A percentile compares a stretch with the other conserved stretches of the same genome.
phyloP scores from a whole-genome alignment of 805 yeast species.

The Spathaspora hagerdaliae region DNA sequence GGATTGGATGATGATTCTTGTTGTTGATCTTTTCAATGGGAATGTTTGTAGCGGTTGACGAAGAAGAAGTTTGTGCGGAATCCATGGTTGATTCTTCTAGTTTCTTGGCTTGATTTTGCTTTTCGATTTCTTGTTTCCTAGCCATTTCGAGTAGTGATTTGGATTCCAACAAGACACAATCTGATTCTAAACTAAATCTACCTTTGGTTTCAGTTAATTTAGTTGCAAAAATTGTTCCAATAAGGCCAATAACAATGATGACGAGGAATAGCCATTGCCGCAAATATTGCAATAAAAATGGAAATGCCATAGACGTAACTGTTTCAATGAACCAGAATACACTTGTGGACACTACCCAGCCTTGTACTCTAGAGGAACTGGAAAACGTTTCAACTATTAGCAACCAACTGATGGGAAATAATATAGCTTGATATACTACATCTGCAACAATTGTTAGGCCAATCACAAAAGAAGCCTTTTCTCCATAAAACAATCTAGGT shows the following conservation, averaged over 20 bases:
- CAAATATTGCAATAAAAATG: conserved; percentile 29
- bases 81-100: too few species aligned
- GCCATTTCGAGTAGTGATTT: not conserved
- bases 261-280: conserved; percentile 39
- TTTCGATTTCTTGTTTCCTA: too few species aligned
- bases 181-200: not conserved
- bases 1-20: not conserved
- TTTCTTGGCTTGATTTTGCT: too few species aligned
- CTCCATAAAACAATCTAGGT: conserved; percentile 8
- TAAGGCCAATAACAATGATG: conserved; percentile 30
- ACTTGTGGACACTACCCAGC: conserved; percentile 43
- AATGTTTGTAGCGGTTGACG: too few species aligned
- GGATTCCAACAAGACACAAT: not conserved
- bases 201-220: conserved; percentile 45
- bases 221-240: conserved; percentile 25
- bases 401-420: conserved; percentile 46
- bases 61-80: too few species aligned
- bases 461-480: conserved; percentile 40
- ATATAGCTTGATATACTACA: conserved; percentile 43
- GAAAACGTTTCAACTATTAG: conserved; percentile 50
- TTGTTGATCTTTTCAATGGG: too few species aligned
- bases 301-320: conserved; percentile 35
- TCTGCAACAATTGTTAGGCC: conserved; percentile 43
- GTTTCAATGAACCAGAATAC: conserved; percentile 43
- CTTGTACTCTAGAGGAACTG: conserved; percentile 41